phyloP scores from a whole-genome alignment of 2,329 filamentous ascomycete species.

The Dactylellina sp. region DNA sequence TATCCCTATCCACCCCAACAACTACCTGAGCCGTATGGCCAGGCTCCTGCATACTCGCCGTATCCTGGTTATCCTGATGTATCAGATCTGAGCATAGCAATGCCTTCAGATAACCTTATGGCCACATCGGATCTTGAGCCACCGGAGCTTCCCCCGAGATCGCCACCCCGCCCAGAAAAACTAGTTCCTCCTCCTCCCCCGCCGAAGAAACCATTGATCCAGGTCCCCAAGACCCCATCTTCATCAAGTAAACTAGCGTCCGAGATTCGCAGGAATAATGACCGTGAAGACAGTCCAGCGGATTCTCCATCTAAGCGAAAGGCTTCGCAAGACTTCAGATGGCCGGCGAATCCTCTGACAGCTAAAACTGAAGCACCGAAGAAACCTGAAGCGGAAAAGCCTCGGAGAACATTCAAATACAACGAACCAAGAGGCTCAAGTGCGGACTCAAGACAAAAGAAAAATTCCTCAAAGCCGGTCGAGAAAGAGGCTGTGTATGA shows the following conservation, averaged over 20 bases:
- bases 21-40: slow-evolving; percentile 24
- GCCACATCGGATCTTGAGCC: slow-evolving; percentile 2
- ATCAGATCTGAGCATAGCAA: slow-evolving; percentile 37
- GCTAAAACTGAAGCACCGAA: slow-evolving; percentile 21
- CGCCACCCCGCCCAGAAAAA: slow-evolving; percentile 21
- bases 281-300: slow-evolving; percentile 1
- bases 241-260: slow-evolving; percentile 5
- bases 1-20: slow-evolving; percentile 23
- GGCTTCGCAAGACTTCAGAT: slow-evolving; percentile 42
- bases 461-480: slow-evolving; percentile 1
- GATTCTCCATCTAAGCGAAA: slow-evolving; percentile 32
- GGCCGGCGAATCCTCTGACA: slow-evolving; percentile 42
- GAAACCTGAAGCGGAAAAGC: slow-evolving; percentile 21
- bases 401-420: slow-evolving; percentile 35
- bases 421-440: slow-evolving; percentile 2
- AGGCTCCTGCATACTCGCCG: slow-evolving; percentile 36
- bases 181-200: slow-evolving; percentile 24
- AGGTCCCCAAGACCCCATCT: slow-evolving; percentile 10
- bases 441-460: slow-evolving; percentile 34
- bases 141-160: slow-evolving; percentile 15
- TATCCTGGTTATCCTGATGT: slow-evolving; percentile 44
- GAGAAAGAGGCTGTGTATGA: slow-evolving; percentile 42
- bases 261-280: slow-evolving; percentile 8
- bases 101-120: slow-evolving; percentile 4
- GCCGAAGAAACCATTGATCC: slow-evolving; percentile 43